These are phyloP conservation scores for Tylopilus sp. DNA, from an alignment of 768 basidiomycete genomes.

Conservation along the genomic window DNA sequence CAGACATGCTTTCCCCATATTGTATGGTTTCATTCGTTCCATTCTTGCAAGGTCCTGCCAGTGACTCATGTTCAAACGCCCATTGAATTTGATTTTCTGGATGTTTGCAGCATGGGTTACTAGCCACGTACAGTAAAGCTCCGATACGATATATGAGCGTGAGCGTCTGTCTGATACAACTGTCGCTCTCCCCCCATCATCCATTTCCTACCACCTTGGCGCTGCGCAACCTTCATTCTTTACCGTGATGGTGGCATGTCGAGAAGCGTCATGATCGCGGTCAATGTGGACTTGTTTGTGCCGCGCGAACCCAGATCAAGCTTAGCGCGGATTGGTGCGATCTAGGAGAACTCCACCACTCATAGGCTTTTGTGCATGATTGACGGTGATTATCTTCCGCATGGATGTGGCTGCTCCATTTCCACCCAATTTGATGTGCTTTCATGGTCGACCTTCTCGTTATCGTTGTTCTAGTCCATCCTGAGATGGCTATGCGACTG, in stretches of 20 bases:
- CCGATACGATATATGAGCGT: conserved; percentile 15
- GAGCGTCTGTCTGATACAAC: background rate
- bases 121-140: background rate
- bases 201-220: background rate
- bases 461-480: conserved; percentile 3
- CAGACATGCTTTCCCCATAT: conserved; percentile 1
- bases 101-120: conserved; percentile 6
- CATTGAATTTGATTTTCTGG: conserved; percentile 16
- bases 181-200: background rate
- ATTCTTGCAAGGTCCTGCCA: conserved; percentile 12
- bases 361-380: conserved; percentile 9
- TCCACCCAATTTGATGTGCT: background rate
- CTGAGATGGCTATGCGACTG: conserved; percentile 1
- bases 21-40: conserved; percentile 4
- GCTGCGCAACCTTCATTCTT: background rate
- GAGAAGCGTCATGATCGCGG: conserved; percentile 1
- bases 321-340: conserved; percentile 1
- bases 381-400: conserved; percentile 26
- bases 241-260: conserved; percentile 1
- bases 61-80: background rate
- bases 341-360: background rate
- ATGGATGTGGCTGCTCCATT: conserved; percentile 4
- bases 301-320: conserved; percentile 7
- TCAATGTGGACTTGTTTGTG: conserved; percentile 1
- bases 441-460: conserved; percentile 6